A percentile compares a stretch with the other conserved stretches of the same genome.
Evolutionary conservation across 202 grass and related monocot species (phyloP).

Genomic region (Brachypodium distachyon): DNA sequence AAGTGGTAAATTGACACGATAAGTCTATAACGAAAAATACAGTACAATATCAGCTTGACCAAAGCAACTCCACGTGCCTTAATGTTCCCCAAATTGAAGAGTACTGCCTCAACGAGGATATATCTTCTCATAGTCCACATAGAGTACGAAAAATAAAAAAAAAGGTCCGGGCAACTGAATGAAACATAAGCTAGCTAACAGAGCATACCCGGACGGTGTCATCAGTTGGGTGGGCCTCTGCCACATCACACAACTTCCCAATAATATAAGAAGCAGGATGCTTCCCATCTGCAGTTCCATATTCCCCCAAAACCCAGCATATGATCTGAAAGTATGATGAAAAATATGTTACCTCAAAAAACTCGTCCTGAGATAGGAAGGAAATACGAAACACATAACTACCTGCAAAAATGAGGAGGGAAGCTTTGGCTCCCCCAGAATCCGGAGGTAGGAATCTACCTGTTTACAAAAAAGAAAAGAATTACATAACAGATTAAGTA

Average conservation of each 20-base stretch:
- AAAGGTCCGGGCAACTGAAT: background rate
- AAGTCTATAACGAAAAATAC: background rate
- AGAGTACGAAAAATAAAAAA: background rate
- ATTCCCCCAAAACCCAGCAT: constrained; percentile 99
- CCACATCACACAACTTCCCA: constrained; percentile 93
- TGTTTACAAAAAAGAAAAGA: constrained; percentile 29
- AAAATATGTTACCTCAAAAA: constrained; percentile 2
- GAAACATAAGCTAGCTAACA: background rate
- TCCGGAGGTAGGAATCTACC: constrained; percentile 91
- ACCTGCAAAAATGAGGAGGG: constrained; percentile 97
- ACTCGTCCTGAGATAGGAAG: background rate
- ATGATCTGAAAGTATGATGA: constrained; percentile 57
- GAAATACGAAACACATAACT: constrained; percentile 16
- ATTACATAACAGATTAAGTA: background rate
- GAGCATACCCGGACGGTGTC: constrained; percentile 80
- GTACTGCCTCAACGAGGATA: background rate
- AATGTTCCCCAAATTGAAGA: background rate
- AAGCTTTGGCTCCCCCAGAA: constrained; percentile 96
- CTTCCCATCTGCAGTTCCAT: constrained; percentile 85
- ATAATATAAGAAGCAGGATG: constrained; percentile 85
- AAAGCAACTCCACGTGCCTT: background rate
- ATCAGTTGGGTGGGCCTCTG: constrained; percentile 91
- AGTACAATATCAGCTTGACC: background rate
- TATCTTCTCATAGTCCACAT: background rate
- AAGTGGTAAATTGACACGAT: background rate